Evolutionary conservation across 148 eudicot species (phyloP).

Genomic region (Rhododendron simsii): DNA sequence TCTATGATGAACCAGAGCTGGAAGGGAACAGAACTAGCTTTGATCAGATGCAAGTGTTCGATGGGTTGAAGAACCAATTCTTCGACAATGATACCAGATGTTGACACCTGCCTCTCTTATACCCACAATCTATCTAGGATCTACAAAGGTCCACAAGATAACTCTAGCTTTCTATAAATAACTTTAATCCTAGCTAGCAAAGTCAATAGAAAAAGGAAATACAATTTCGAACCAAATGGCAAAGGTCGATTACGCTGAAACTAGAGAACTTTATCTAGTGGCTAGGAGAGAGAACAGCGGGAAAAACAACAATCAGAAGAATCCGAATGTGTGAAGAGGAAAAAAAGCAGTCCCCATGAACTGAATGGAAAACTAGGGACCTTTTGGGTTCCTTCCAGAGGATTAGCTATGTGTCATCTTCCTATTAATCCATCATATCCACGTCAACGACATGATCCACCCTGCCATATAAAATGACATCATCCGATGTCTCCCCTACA

Average conservation of each 20-base stretch:
- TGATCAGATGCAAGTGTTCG: background rate
- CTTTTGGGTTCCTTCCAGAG: background rate
- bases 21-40: background rate
- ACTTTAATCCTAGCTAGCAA: background rate
- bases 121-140: background rate
- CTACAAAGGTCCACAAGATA: background rate
- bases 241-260: slow-evolving; percentile 1
- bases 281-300: background rate
- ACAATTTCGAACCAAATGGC: background rate
- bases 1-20: background rate
- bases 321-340: background rate
- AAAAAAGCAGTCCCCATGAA: background rate
- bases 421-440: background rate
- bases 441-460: background rate
- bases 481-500: background rate
- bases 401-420: slow-evolving; percentile 4
- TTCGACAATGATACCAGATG: background rate
- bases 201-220: background rate
- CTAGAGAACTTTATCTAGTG: background rate
- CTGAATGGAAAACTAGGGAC: background rate
- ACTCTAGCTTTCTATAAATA: background rate
- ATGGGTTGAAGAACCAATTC: background rate
- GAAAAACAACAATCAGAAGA: background rate
- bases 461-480: slow-evolving; percentile 9
- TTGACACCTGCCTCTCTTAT: background rate